phyloP scores from a whole-genome alignment of 257 asterid genomes.

The Solanum medicagineum region DNA sequence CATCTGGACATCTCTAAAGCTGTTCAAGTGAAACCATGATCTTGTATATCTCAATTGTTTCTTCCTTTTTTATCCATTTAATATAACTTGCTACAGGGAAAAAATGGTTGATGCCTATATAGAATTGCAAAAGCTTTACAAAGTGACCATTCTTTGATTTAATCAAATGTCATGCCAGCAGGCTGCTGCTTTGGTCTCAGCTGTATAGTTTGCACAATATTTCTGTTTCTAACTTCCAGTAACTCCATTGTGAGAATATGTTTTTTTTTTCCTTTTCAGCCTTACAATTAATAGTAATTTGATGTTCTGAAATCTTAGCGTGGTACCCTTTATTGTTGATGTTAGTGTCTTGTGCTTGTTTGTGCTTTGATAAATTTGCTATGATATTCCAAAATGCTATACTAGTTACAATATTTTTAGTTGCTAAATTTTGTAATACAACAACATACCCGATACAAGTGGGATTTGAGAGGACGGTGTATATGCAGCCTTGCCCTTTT shows the following conservation, averaged over 20 bases:
- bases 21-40: conserved; percentile 19
- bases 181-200: not conserved
- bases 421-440: too few species aligned
- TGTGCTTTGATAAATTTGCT: too few species aligned
- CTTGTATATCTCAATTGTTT: not conserved
- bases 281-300: not conserved
- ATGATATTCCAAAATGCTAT: too few species aligned
- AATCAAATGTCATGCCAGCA: not conserved
- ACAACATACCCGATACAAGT: too few species aligned
- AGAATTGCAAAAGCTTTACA: not conserved
- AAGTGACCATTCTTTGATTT: not conserved
- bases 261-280: not conserved
- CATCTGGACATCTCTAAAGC: conserved; percentile 69
- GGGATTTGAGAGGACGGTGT: too few species aligned
- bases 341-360: too few species aligned
- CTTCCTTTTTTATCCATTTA: not conserved
- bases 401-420: too few species aligned
- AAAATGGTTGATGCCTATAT: not conserved
- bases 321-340: not conserved
- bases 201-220: not conserved
- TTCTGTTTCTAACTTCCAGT: not conserved
- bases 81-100: not conserved
- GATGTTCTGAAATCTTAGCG: not conserved
- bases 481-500: too few species aligned
- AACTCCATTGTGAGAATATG: not conserved